Evolutionary conservation across 345 rosid genomes (phyloP), one percentile per base, ranked within the genome.

Genomic region (Gossypium thurberi): DNA sequence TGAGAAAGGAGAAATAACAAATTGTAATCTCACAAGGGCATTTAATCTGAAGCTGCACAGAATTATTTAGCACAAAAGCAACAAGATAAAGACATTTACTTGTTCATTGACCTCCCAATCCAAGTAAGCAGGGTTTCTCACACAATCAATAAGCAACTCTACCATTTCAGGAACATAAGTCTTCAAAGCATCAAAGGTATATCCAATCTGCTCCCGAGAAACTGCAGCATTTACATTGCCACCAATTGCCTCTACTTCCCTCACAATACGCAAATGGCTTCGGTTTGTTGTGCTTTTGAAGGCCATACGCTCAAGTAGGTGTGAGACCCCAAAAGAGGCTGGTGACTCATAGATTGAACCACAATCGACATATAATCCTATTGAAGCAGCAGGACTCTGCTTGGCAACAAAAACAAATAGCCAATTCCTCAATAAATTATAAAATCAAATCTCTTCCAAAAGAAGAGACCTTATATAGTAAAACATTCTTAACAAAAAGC

Each of bases 171-270:
- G 99, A 75, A 90, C 90, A 82, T 95, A 85, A 6, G 90, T 91
- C 85, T 87, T 95, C 67, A 95, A 78, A 71, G 99, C 99, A 87
- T 95, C 98, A 73, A 90, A 85, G 7, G 93, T 88, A 79, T 92
- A 95, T 43, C 83, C 83, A 84, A 89, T 89, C 81, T 89, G 98
- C 75, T 89, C 98, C 81, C 97, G 79, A 7, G 97, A 89, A 40
- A 97, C 96, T 73, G 97, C 85, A 60, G 97, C 91, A 70, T 82
- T 81, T 15, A 94, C 82, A 67, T 72, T 82, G 48, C 94, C 98
- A 71, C 97, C 99, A 74, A 88, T 85, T 73, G 98, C 97, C 82
- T 91, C 99, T 74, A 88, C 89, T 78, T 88, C 99, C 73, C 96
- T 81, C 11, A 89, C 89, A 81, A 92, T 75, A 17, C 91, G 89